Evolutionary conservation across 495 filamentous ascomycete genomes (phyloP).

Genomic region (Podospora fimiseda): DNA sequence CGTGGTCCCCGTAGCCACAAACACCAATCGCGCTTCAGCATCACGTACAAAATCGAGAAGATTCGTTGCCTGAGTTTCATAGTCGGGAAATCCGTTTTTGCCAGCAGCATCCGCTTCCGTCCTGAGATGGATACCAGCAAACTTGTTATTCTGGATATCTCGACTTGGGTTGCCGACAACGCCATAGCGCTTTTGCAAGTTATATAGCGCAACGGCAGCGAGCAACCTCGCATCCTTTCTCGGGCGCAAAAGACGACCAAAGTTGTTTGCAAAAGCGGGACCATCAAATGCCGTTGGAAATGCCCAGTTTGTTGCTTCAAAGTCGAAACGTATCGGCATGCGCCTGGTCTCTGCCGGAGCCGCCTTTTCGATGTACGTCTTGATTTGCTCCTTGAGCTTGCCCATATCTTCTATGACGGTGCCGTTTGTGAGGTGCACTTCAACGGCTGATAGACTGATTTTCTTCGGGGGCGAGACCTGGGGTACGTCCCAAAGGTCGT

Average conservation of each 20-base stretch:
- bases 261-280: constrained; percentile 19
- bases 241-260: constrained; percentile 27
- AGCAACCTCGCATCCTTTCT: constrained; percentile 20
- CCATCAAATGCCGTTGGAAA: constrained; percentile 29
- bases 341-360: constrained; percentile 7
- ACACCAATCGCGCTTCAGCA: constrained; percentile 19
- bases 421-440: constrained; percentile 5
- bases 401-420: constrained; percentile 16
- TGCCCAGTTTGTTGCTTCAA: constrained; percentile 25
- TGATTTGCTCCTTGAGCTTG: constrained; percentile 12
- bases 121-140: constrained; percentile 18
- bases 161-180: constrained; percentile 13
- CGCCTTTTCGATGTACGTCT: constrained; percentile 13
- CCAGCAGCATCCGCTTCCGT: constrained; percentile 17
- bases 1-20: constrained; percentile 26
- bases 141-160: constrained; percentile 12
- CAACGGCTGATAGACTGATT: constrained; percentile 8
- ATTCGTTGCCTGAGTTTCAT: constrained; percentile 13
- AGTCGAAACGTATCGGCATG: constrained; percentile 20
- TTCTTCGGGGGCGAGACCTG: constrained; percentile 9
- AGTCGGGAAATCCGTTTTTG: constrained; percentile 15
- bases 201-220: constrained; percentile 22
- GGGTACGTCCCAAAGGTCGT: constrained; percentile 25
- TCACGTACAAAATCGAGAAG: constrained; percentile 15
- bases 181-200: constrained; percentile 17